These are phyloP conservation scores for Begonia masoniana DNA, from an alignment of 306 rosid genomes.

Conservation along the genomic window DNA sequence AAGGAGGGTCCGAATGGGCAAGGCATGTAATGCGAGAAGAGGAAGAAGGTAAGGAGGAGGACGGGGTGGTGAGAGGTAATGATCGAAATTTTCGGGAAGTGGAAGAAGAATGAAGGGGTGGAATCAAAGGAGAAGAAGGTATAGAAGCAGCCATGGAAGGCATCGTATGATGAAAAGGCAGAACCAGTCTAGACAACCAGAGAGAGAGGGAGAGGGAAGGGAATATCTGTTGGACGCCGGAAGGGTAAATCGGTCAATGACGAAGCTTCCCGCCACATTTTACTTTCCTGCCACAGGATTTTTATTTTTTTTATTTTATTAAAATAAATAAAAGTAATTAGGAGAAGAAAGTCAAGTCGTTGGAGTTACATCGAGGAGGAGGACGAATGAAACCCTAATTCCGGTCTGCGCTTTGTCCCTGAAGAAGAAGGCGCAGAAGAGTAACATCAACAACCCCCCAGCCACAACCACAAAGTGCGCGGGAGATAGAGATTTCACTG, in stretches of 20 bases:
- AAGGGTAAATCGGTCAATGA: too few species aligned
- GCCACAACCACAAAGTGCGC: too few species aligned
- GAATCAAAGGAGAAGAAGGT: neutral
- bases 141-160: conserved; percentile 2
- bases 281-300: too few species aligned
- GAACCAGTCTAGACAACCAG: too few species aligned
- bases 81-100: conserved; percentile 25
- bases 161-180: neutral
- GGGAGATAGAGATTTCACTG: neutral
- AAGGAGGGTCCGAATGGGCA: conserved; percentile 13
- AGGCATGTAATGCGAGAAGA: conserved; percentile 25
- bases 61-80: conserved; percentile 10
- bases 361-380: too few species aligned
- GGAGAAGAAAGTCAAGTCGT: too few species aligned
- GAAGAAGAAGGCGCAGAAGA: neutral
- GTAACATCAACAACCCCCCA: too few species aligned
- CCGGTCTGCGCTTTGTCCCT: neutral
- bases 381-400: neutral
- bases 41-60: conserved; percentile 7
- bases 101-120: conserved; percentile 6
- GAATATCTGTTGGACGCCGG: too few species aligned
- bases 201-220: too few species aligned
- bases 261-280: too few species aligned
- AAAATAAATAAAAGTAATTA: too few species aligned
- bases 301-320: too few species aligned